phyloP scores from a whole-genome alignment of 1,284 basidiomycete genomes.

The Phlebopus sp. region DNA sequence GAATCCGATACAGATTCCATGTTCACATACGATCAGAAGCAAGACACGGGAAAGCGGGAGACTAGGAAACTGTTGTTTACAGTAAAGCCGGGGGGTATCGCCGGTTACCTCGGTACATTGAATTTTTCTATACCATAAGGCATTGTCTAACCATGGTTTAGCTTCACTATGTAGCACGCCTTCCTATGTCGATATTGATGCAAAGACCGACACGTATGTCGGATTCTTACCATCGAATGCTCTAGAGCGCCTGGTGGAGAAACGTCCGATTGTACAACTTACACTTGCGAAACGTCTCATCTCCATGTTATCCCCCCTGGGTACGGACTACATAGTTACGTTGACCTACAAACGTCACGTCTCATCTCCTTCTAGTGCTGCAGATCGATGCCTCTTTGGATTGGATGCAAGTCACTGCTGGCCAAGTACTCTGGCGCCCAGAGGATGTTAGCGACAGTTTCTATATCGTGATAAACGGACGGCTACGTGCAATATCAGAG shows the following conservation, averaged over 20 bases:
- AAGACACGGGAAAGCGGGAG: conserved; percentile 20
- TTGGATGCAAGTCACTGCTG: conserved; percentile 96
- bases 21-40: conserved; percentile 18
- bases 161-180: conserved; percentile 89
- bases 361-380: conserved; percentile 56
- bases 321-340: conserved; percentile 39
- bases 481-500: conserved; percentile 81
- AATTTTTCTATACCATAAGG: conserved; percentile 3
- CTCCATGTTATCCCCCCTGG: conserved; percentile 88
- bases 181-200: conserved; percentile 94
- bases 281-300: conserved; percentile 96
- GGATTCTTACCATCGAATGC: conserved; percentile 90
- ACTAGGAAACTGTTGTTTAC: conserved; percentile 79
- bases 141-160: conserved; percentile 27
- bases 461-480: conserved; percentile 98
- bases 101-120: conserved; percentile 85
- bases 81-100: conserved; percentile 96
- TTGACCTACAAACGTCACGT: neutral
- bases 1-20: conserved; percentile 22
- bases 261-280: conserved; percentile 90
- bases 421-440: conserved; percentile 90
- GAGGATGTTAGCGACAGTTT: conserved; percentile 91
- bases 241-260: conserved; percentile 87
- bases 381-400: conserved; percentile 98
- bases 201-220: conserved; percentile 97